Conservation (phyloP, 768 basidiomycete species). For the Suillus spraguei region DNA sequence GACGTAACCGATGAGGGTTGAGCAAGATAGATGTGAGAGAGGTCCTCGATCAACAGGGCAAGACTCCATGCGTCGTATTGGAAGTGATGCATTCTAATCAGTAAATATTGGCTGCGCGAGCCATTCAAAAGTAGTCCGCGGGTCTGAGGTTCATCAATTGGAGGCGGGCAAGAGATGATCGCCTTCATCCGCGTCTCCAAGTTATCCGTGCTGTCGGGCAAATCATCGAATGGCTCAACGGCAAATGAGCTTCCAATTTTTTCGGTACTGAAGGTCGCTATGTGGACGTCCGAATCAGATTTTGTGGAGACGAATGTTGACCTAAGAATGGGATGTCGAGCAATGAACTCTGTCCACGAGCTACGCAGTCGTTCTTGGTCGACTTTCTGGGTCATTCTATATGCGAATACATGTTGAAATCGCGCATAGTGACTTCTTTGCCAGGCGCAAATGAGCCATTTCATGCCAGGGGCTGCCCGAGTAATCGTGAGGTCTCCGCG, state of each 20-base stretch:
- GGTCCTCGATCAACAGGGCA: conserved; percentile 41
- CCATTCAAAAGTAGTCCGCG: conserved; percentile 24
- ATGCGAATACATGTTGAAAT: conserved; percentile 48
- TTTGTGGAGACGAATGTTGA: conserved; percentile 40
- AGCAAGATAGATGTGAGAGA: conserved; percentile 38
- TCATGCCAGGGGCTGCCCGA: conserved; percentile 34
- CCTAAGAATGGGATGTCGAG: conserved; percentile 41
- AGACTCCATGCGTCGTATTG: conserved; percentile 55
- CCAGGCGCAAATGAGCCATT: conserved; percentile 46
- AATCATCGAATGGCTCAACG: conserved; percentile 14
- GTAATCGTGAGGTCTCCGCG: conserved; percentile 22
- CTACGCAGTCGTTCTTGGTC: conserved; percentile 29
- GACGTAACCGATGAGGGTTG: conserved; percentile 23
- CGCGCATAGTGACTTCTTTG: conserved; percentile 41
- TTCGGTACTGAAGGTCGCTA: conserved; percentile 30
- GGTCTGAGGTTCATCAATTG: conserved; percentile 22
- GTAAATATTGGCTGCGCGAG: conserved; percentile 20
- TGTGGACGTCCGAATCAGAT: conserved; percentile 19
- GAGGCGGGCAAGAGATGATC: conserved; percentile 25
- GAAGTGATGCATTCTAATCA: conserved; percentile 48
- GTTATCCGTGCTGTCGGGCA: conserved; percentile 12
- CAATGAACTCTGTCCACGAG: conserved; percentile 42
- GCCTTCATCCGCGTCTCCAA: conserved; percentile 21
- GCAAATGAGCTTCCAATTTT: conserved; percentile 9
- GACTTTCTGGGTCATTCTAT: conserved; percentile 33